Evolutionary conservation across 108 stramenopile genomes (phyloP).

Genomic region (Stephanodiscus minutulus): DNA sequence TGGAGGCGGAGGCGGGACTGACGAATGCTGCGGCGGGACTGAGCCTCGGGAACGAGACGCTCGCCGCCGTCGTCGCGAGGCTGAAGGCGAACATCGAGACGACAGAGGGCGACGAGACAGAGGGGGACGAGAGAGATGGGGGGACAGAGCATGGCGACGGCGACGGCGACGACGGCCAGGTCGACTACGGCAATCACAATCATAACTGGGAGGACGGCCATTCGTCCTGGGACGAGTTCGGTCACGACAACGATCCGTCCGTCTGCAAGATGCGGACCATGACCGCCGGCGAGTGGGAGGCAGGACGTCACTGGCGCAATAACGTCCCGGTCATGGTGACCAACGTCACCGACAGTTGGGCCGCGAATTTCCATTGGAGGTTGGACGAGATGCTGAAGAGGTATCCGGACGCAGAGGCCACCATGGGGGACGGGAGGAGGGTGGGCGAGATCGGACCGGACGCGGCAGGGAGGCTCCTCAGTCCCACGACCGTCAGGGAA

Average conservation of each 20-base stretch:
- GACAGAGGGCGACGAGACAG: neutral
- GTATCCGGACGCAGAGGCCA: conserved; percentile 45
- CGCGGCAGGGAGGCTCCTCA: conserved; percentile 32
- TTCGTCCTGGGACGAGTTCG: conserved; percentile 42
- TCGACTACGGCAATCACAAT: conserved; percentile 14
- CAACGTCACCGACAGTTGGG: conserved; percentile 46
- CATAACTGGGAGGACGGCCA: conserved; percentile 32
- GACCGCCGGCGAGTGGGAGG: conserved; percentile 47
- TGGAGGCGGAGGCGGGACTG: neutral
- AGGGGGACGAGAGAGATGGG: too few species aligned
- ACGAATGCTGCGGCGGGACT: neutral
- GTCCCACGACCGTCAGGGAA: conserved; percentile 42
- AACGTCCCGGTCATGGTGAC: conserved; percentile 44
- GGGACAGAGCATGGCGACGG: neutral
- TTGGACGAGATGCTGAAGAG: conserved; percentile 41
- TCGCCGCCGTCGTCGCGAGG: neutral
- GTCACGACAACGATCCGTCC: conserved; percentile 37
- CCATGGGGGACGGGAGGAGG: conserved; percentile 44
- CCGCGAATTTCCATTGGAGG: conserved; percentile 39
- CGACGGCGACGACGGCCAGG: neutral
- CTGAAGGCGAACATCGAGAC: neutral
- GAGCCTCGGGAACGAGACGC: neutral
- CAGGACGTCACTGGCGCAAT: conserved; percentile 33
- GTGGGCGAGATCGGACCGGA: conserved; percentile 47
- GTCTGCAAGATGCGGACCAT: conserved; percentile 26